Conservation (phyloP, 345 rosid species). For the Iberis pinnata region DNA sequence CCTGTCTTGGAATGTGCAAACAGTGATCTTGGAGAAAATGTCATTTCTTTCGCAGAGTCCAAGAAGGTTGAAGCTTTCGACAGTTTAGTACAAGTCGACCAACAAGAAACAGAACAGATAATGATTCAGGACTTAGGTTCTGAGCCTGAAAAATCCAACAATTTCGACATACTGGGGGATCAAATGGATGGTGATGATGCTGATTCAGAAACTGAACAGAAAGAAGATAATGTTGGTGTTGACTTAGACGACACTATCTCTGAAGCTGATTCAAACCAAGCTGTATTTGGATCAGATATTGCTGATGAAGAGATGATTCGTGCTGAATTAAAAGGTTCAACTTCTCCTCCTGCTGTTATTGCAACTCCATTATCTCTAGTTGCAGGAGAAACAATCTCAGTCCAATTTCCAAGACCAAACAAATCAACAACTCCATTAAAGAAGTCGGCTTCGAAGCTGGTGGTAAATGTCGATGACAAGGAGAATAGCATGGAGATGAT, state of each 20-base stretch:
- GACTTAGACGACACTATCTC: constrained; percentile 20
- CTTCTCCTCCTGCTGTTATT: not conserved
- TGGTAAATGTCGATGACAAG: constrained; percentile 11
- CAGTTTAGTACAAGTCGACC: not conserved
- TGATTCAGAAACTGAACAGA: constrained; percentile 11
- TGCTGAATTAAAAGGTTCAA: constrained; percentile 13
- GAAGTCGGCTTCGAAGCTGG: constrained; percentile 24
- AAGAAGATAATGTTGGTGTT: constrained; percentile 6
- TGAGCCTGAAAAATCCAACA: constrained; percentile 3
- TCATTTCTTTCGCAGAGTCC: constrained; percentile 2
- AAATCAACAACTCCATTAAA: constrained; percentile 17
- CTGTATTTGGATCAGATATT: constrained; percentile 22
- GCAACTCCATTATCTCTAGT: constrained; percentile 24
- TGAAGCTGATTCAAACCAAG: constrained; percentile 27
- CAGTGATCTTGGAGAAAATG: not conserved
- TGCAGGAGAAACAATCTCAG: constrained; percentile 28
- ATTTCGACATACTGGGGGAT: not conserved
- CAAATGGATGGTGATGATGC: not conserved
- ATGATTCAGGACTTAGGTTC: not conserved
- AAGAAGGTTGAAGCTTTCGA: not conserved
- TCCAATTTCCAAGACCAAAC: constrained; percentile 28
- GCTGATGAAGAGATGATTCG: constrained; percentile 19
- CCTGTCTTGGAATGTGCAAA: constrained; percentile 1
- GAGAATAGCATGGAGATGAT: constrained; percentile 24
- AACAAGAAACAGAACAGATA: not conserved